Percentiles rank a stretch among this genome's conserved stretches.
Evolutionary conservation across 768 basidiomycete species (phyloP).

Genomic region (Rhizopogon salebrosus): DNA sequence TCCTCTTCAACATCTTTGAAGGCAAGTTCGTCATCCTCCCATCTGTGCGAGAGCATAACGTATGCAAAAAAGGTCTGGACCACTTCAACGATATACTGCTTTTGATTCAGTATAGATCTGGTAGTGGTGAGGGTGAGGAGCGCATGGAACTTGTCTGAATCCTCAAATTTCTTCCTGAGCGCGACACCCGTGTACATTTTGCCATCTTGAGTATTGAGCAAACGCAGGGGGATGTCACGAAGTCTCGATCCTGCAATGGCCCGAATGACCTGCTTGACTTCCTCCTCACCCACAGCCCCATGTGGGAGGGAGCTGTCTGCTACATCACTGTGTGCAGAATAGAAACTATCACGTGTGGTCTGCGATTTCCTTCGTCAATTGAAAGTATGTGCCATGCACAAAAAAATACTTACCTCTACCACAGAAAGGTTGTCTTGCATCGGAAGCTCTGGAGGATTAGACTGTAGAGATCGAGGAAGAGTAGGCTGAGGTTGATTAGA

Average conservation of each 20-base stretch:
- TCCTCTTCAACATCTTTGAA: not conserved
- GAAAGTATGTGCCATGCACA: no score
- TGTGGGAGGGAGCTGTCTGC: not conserved
- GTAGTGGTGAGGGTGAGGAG: slow-evolving; percentile 2
- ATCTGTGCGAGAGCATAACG: slow-evolving; percentile 24
- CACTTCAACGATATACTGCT: slow-evolving; percentile 1
- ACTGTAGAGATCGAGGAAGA: not conserved
- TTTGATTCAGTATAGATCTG: not conserved
- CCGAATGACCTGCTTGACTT: not conserved
- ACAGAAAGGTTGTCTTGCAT: not conserved
- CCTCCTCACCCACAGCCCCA: not conserved
- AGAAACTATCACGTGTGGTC: not conserved
- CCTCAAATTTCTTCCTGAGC: slow-evolving; percentile 12
- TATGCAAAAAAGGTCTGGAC: slow-evolving; percentile 20
- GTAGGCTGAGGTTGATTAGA: not conserved
- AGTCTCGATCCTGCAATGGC: not conserved
- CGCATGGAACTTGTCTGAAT: slow-evolving; percentile 5
- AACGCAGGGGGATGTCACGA: slow-evolving; percentile 16
- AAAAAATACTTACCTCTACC: not conserved
- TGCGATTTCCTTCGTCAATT: not conserved
- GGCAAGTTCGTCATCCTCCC: slow-evolving; percentile 12
- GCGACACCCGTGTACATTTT: slow-evolving; percentile 15
- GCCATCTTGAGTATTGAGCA: slow-evolving; percentile 20
- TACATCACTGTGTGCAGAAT: not conserved
- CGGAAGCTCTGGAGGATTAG: not conserved